Evolutionary conservation across 2,329 filamentous ascomycete genomes (phyloP).

Genomic region (Botryotinia narcissicola): DNA sequence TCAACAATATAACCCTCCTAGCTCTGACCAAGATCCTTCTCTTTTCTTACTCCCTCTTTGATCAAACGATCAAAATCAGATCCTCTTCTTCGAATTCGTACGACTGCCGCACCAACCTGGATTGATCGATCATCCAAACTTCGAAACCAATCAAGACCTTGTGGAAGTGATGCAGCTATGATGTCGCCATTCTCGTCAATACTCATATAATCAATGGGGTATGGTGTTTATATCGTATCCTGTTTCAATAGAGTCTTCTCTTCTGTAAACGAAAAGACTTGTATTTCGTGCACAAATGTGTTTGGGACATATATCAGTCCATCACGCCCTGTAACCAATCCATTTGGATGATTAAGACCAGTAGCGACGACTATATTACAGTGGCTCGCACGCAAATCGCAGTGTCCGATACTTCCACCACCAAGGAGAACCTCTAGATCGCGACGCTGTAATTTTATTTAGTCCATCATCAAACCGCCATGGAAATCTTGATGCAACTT

Average conservation of each 20-base stretch:
- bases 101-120: neutral
- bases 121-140: conserved; percentile 31
- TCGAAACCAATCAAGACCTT: conserved; percentile 28
- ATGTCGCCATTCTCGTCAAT: conserved; percentile 41
- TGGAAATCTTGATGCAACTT: conserved; percentile 20
- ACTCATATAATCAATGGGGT: conserved; percentile 41
- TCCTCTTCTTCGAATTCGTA: conserved; percentile 10
- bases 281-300: conserved; percentile 24
- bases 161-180: conserved; percentile 39
- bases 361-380: conserved; percentile 35
- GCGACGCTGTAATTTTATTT: conserved; percentile 27
- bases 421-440: conserved; percentile 34
- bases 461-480: neutral
- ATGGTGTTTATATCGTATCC: conserved; percentile 34
- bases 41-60: neutral
- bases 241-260: conserved; percentile 25
- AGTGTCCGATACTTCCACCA: conserved; percentile 38
- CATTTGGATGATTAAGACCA: conserved; percentile 38
- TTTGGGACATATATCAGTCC: conserved; percentile 40
- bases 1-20: conserved; percentile 7
- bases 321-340: conserved; percentile 37
- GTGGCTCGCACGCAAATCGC: conserved; percentile 25
- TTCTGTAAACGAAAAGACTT: conserved; percentile 21
- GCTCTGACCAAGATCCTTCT: neutral
- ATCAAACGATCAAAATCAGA: conserved; percentile 1